These are phyloP conservation scores for Symbiodinium natans DNA, from an alignment of 73 alveolate species.

Conservation along the genomic window DNA sequence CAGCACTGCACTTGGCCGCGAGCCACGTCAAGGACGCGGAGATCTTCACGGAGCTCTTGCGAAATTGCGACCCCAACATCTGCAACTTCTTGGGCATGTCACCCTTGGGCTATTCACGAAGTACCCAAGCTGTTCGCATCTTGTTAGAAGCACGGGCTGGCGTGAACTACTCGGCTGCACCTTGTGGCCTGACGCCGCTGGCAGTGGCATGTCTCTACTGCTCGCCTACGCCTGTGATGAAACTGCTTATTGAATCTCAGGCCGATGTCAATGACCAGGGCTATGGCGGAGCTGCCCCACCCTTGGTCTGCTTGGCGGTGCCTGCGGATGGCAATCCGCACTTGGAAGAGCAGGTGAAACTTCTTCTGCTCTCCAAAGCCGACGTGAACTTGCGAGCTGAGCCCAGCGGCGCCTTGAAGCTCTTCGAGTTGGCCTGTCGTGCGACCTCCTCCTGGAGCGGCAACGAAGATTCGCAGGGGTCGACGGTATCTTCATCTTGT, in stretches of 20 bases:
- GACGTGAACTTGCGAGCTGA: constrained; percentile 31
- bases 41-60: too few species aligned
- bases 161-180: constrained; percentile 12
- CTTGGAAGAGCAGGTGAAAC: not conserved
- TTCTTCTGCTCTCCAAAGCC: not conserved
- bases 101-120: constrained; percentile 4
- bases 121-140: not conserved
- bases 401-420: constrained; percentile 35
- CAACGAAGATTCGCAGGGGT: too few species aligned
- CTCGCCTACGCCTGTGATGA: not conserved
- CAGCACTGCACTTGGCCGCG: too few species aligned
- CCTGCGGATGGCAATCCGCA: constrained; percentile 33
- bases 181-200: constrained; percentile 23
- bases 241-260: not conserved
- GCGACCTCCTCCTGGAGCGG: too few species aligned
- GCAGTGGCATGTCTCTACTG: constrained; percentile 28
- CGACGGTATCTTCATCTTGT: too few species aligned
- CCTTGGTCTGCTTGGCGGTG: constrained; percentile 29
- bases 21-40: too few species aligned
- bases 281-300: constrained; percentile 33
- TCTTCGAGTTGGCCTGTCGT: constrained; percentile 37
- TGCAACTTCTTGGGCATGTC: constrained; percentile 28
- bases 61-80: too few species aligned
- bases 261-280: constrained; percentile 40
- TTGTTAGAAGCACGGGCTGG: constrained; percentile 13